These are phyloP conservation scores for Talinum fruticosum DNA, from an alignment of 148 eudicot species.

Conservation along the genomic window DNA sequence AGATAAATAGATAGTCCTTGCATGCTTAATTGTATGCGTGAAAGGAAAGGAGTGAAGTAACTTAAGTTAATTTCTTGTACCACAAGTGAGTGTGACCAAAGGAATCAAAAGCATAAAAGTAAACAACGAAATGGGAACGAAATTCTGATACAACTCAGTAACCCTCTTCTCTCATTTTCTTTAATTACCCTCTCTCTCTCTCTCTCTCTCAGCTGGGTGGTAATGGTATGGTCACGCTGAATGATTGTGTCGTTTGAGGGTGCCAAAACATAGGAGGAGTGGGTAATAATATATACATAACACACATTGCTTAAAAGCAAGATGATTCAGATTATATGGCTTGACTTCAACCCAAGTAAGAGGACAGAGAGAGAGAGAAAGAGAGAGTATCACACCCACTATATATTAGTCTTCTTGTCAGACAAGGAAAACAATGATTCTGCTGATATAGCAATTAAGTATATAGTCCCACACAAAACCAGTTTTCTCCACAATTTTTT, in stretches of 20 bases:
- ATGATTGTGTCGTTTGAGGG: conserved; percentile 47
- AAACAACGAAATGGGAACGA: conserved; percentile 23
- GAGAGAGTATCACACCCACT: too few species aligned
- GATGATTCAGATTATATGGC: conserved; percentile 6
- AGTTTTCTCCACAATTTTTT: neutral
- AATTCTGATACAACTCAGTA: conserved; percentile 11
- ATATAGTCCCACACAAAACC: neutral
- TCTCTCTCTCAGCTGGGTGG: neutral
- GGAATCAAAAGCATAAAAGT: conserved; percentile 2
- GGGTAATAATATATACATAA: neutral
- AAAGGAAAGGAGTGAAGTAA: neutral
- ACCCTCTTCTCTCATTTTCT: neutral
- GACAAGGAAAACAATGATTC: too few species aligned
- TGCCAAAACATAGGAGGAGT: conserved; percentile 13
- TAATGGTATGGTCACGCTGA: conserved; percentile 42
- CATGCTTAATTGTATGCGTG: neutral
- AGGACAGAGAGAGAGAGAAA: neutral
- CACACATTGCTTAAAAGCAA: conserved; percentile 52
- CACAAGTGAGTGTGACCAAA: conserved; percentile 27
- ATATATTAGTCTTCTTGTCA: too few species aligned
- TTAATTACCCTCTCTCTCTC: neutral
- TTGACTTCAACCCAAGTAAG: conserved; percentile 6
- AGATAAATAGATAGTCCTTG: neutral
- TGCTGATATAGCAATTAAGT: neutral
- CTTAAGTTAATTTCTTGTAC: conserved; percentile 15